Percentiles rank a stretch among this genome's conserved stretches.
Evolutionary conservation across 2,329 filamentous ascomycete species (phyloP).

Genomic region (Clonostachys chloroleuca): DNA sequence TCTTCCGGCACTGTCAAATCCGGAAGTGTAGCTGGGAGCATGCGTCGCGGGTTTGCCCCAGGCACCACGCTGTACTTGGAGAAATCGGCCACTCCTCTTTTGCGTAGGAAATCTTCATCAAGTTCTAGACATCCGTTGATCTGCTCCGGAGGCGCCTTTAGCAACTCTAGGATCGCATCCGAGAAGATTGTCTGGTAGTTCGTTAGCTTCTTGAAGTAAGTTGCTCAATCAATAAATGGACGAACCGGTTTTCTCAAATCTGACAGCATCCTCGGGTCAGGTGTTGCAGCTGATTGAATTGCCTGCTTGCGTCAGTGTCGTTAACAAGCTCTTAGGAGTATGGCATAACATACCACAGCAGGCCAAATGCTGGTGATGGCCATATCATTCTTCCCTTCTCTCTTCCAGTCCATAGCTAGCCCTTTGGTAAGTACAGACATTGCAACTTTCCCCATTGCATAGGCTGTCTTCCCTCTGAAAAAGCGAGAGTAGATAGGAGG

Average conservation of each 20-base stretch:
- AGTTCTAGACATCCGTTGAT: conserved; percentile 72
- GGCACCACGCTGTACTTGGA: conserved; percentile 65
- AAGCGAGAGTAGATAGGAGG: conserved; percentile 85
- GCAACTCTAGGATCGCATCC: conserved; percentile 71
- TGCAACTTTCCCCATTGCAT: conserved; percentile 73
- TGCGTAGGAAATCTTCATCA: conserved; percentile 77
- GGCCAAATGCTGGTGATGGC: conserved; percentile 82
- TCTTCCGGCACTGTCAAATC: conserved; percentile 71
- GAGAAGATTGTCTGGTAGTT: conserved; percentile 65
- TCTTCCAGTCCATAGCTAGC: conserved; percentile 73
- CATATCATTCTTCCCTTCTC: conserved; percentile 56
- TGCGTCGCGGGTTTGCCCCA: conserved; percentile 61
- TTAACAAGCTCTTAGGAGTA: conserved; percentile 34
- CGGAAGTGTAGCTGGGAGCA: conserved; percentile 71
- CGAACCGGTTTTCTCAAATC: neutral
- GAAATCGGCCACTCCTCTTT: conserved; percentile 64
- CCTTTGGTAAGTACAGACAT: conserved; percentile 83
- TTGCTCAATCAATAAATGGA: neutral
- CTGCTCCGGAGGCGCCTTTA: conserved; percentile 49
- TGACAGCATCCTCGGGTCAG: neutral
- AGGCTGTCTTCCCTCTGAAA: conserved; percentile 81
- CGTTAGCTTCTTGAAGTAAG: too few relatives aligned
- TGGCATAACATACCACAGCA: conserved; percentile 35
- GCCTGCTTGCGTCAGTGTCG: conserved; percentile 1
- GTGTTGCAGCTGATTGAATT: conserved; percentile 5